Evolutionary conservation across 2,329 filamentous ascomycete genomes (phyloP), one percentile per base, ranked within the genome.

Genomic region (Fusarium sp.): DNA sequence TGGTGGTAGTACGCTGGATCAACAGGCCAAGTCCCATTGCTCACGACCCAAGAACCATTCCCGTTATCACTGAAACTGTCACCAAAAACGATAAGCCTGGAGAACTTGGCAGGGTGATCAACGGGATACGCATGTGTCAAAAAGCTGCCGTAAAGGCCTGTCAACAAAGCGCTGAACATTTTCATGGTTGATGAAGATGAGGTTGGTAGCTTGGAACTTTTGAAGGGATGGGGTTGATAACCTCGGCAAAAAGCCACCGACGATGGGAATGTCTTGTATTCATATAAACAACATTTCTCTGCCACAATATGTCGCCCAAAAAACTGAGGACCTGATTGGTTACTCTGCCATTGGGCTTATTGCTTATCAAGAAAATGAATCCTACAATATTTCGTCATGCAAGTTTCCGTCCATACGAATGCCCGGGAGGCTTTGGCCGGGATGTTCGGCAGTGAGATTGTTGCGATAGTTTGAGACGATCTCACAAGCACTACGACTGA

Each of bases 31-130:
- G 71, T 50, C 28, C 63, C 67, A 18, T 73, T 72, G 30, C 71
- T 73, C 5, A 21, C 71, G 18, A 73, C 19, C 71, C 71, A 73
- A 28, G 71, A 73, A 0, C 71, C 71, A 46, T 73, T 72, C 15
- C 71, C 71, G 11, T 73, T 72, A 2, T 73, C 71, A 35, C 71
- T 73, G 50, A 73, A 73, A 49, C 71, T 73, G 13, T 73, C 71
- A 9, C 71, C 71, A n/a, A 73, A 72, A 13, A 73, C 71, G 21
- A 73, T 52, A n/a, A 73, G 53, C 0, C 71, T 68, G 0, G 63
- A 59, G 1, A 56, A 60, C 6, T 35, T 47, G 23, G 28, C 6
- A 21, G 19, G 10, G 5, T 44, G n/a, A 0, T 42, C 23, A 6
- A 50, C 7, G 18, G 70, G 70, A 3, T 44, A 21, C 2, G 70